Percentiles rank a stretch among this genome's conserved stretches.
Conservation (phyloP, 257 asterid genomes). For the Primulina huaijiensis region DNA sequence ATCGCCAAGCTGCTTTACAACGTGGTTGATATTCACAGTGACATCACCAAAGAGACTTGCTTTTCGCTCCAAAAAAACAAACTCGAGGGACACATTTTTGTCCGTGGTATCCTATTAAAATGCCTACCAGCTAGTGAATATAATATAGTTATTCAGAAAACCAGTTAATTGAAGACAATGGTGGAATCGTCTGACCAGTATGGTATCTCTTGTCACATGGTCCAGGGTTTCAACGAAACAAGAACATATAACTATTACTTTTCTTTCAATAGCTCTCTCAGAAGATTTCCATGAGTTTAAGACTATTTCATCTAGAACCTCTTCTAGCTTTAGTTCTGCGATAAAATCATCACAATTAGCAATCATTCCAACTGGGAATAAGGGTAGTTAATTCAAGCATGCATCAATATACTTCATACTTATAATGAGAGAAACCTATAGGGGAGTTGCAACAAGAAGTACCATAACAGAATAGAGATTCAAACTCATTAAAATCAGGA, state of each 20-base stretch:
- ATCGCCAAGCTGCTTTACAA: constrained; percentile 59
- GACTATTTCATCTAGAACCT: constrained; percentile 50
- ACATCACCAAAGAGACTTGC: constrained; percentile 51
- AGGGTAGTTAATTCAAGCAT: constrained; percentile 4
- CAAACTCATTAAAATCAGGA: constrained; percentile 46
- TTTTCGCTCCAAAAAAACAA: constrained; percentile 60
- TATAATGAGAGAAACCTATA: constrained; percentile 3
- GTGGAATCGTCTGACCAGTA: constrained; percentile 54
- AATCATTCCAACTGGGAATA: constrained; percentile 18
- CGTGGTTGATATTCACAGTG: constrained; percentile 46
- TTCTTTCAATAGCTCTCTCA: constrained; percentile 30
- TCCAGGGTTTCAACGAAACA: constrained; percentile 50
- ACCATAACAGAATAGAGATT: constrained; percentile 42
- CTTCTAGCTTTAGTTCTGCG: constrained; percentile 66
- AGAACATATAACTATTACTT: constrained; percentile 63
- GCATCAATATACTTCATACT: constrained; percentile 3
- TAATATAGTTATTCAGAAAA: constrained; percentile 11
- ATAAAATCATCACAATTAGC: constrained; percentile 21
- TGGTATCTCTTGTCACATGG: constrained; percentile 49
- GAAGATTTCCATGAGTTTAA: constrained; percentile 56
- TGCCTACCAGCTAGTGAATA: constrained; percentile 23
- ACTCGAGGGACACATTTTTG: constrained; percentile 60
- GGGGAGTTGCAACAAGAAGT: constrained; percentile 17
- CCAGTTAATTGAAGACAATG: constrained; percentile 27
- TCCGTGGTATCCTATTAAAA: constrained; percentile 74